A percentile compares a stretch with the other conserved stretches of the same genome.
Conservation (phyloP, 305 asterid species). For the Rubia peregrina region DNA sequence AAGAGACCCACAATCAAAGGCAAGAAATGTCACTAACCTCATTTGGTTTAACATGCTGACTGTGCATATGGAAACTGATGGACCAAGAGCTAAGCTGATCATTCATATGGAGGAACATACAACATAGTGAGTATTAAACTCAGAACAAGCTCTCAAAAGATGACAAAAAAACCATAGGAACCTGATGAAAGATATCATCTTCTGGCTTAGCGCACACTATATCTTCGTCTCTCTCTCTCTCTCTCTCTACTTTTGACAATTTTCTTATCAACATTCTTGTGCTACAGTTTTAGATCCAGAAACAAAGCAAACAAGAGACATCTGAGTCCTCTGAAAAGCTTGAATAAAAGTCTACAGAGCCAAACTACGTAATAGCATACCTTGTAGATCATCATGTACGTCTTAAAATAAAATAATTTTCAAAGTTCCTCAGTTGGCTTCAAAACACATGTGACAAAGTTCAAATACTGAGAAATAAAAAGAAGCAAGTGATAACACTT, state of each 20-base stretch:
- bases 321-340: constrained; percentile 4
- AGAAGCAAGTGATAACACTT: constrained; percentile 3
- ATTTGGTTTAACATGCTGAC: constrained; percentile 45
- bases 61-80: constrained; percentile 57
- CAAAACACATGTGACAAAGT: constrained; percentile 27
- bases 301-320: constrained; percentile 1
- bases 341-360: neutral
- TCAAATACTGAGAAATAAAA: constrained; percentile 10
- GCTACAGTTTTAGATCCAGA: constrained; percentile 32
- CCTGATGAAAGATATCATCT: constrained; percentile 71
- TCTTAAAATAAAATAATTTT: constrained; percentile 57
- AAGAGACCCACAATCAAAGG: neutral
- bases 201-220: constrained; percentile 62
- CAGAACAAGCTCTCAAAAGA: constrained; percentile 3
- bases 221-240: constrained; percentile 33
- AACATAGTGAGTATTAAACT: constrained; percentile 13
- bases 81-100: constrained; percentile 90
- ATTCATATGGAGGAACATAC: constrained; percentile 24
- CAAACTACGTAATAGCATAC: constrained; percentile 22
- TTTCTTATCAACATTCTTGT: constrained; percentile 42
- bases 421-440: constrained; percentile 76
- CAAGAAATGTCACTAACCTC: constrained; percentile 46
- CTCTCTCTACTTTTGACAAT: constrained; percentile 24
- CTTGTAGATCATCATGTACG: constrained; percentile 68
- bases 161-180: constrained; percentile 13